A percentile compares a stretch with the other conserved stretches of the same genome.
These are phyloP conservation scores for Trichosanthes truncata DNA, from an alignment of 306 rosid species.

Conservation along the genomic window DNA sequence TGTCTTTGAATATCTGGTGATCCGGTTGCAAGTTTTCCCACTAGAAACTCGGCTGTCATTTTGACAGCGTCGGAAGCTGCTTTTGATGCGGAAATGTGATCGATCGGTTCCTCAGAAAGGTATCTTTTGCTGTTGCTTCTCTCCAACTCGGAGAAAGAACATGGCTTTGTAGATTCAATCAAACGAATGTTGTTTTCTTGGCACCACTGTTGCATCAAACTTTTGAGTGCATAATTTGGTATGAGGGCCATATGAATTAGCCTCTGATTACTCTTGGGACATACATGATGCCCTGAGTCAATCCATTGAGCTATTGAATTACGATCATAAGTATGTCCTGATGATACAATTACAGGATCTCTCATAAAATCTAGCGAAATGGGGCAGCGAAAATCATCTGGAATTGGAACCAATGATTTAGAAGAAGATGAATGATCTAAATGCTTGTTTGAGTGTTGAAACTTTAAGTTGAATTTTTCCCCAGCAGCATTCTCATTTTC, in stretches of 20 bases:
- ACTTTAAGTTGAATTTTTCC: constrained; percentile 29
- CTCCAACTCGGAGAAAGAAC: constrained; percentile 20
- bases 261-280: constrained; percentile 85
- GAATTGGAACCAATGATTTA: constrained; percentile 34
- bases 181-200: constrained; percentile 42
- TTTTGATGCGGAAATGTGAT: constrained; percentile 60
- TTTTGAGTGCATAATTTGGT: constrained; percentile 80
- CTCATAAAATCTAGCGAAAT: constrained; percentile 76
- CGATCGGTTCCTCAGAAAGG: constrained; percentile 26
- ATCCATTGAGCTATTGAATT: constrained; percentile 78
- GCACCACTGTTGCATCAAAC: constrained; percentile 79
- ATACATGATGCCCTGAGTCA: constrained; percentile 78
- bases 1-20: constrained; percentile 73
- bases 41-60: constrained; percentile 87
- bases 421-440: constrained; percentile 46
- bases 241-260: constrained; percentile 83
- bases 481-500: constrained; percentile 20
- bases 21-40: constrained; percentile 92
- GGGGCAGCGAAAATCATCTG: constrained; percentile 89
- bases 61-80: constrained; percentile 69
- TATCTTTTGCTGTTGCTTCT: constrained; percentile 32
- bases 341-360: constrained; percentile 85
- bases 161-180: constrained; percentile 20
- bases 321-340: constrained; percentile 82
- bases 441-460: constrained; percentile 18